Base-by-base conservation (phyloP, 495 filamentous ascomycete species). In the Jackrogersella minutella region DNA sequence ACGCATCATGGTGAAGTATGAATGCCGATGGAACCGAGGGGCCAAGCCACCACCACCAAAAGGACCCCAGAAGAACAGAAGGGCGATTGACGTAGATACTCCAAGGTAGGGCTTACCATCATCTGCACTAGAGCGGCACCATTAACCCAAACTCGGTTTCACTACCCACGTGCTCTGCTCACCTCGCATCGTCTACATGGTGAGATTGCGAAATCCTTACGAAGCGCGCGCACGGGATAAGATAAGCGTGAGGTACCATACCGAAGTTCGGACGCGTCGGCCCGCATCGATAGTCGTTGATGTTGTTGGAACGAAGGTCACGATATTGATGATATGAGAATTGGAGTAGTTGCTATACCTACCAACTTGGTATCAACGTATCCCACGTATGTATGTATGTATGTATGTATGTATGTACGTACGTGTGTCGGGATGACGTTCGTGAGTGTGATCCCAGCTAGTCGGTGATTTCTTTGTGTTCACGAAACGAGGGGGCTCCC, bases 111-210 rank as follows among this genome's bases (percentile, higher is more conserved):
- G 66, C 66, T 64, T 65, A 65, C 66, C 60, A 69, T 57, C 56
- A 47, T 54, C 56, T 69, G 61, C 61, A 65, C 19, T 22, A 57
- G 31, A 58, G 52, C 52, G 44, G 56, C 57, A 51, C 61, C 61
- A 65, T 62, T 61, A 51, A 54, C 57, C 61, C 66, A 69, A 69
- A 58, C 28, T 69, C 66, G 66, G 66, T 65, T 69, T 64, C 57
- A 44, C 28, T 33, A 58, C 61, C 62, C 79, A 82, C 67, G 73
- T 78, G 57, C 74, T 93, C 16, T 87, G 90, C n/a, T 81, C 81
- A 47, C 81, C 85, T 64, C 90, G 93, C 14, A 85, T 92, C n/a
- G 70, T 81, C 24, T 88, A 90, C 61, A 78, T 96, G 5, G 81
- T 89, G 21, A 88, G 86, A 60, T 85, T 94, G 26, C 84, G 92